Evolutionary conservation across 179 eudicot species (phyloP).

Genomic region (Heliamphora pulchella): DNA sequence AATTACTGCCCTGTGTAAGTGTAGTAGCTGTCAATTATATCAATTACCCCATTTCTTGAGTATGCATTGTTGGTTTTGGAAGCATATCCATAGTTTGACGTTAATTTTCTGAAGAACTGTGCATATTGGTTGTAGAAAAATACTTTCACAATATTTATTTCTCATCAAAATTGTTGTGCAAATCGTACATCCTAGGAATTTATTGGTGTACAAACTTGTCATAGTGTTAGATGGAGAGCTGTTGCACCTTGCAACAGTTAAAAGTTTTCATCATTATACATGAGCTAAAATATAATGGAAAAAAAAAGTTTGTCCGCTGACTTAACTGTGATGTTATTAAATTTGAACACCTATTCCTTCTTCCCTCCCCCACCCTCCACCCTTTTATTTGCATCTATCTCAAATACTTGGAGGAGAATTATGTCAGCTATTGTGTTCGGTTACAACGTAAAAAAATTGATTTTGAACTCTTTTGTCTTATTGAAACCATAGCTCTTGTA

Average conservation of each 20-base stretch:
- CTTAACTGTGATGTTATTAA: too few species aligned
- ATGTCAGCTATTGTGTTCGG: too few species aligned
- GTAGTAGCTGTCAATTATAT: background rate
- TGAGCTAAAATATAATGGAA: background rate
- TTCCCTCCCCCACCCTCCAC: background rate
- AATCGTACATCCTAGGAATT: background rate
- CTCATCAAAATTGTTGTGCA: background rate
- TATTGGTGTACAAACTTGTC: background rate
- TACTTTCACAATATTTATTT: background rate
- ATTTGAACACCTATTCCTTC: too few species aligned
- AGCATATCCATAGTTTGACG: background rate
- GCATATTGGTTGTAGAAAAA: background rate
- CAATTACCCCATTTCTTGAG: background rate
- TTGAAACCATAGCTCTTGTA: background rate
- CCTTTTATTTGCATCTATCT: too few species aligned
- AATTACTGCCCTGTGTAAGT: conserved; percentile 87
- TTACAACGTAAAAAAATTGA: background rate
- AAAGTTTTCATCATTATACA: background rate
- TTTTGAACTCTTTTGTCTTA: background rate
- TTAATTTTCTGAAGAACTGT: background rate
- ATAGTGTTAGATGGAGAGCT: background rate
- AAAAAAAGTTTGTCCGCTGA: too few species aligned
- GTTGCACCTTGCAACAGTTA: background rate
- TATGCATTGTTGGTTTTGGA: background rate
- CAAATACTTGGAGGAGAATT: too few species aligned